These are phyloP conservation scores for bread wheat (Triticum aestivum) DNA, from an alignment of 176 grass and related monocot species.

Conservation along the genomic window DNA sequence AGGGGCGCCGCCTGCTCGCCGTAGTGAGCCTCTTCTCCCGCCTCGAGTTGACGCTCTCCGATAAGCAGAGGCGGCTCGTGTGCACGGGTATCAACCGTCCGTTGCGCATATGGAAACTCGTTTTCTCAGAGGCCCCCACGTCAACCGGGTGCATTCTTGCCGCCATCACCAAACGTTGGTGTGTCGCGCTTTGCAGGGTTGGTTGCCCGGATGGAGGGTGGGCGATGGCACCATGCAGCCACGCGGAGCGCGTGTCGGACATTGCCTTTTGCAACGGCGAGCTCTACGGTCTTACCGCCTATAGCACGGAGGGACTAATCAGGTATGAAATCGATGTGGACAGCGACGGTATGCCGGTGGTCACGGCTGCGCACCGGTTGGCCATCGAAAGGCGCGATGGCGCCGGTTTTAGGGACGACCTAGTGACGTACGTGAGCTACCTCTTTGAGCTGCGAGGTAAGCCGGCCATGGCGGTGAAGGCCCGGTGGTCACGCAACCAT, in stretches of 20 bases:
- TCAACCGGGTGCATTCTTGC: not conserved
- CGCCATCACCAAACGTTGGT: not conserved
- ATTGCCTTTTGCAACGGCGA: not conserved
- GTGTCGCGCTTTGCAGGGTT: not conserved
- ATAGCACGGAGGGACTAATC: not conserved
- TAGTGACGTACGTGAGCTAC: not conserved
- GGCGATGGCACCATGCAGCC: not conserved
- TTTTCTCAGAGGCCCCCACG: not conserved
- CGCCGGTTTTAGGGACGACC: not conserved
- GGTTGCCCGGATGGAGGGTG: not conserved
- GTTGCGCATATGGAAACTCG: not conserved
- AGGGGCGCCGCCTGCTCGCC: not conserved
- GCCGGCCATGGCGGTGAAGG: not conserved
- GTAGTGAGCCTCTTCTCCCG: not conserved
- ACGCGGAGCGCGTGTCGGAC: not conserved
- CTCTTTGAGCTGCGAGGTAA: not conserved
- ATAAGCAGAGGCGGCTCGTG: not conserved
- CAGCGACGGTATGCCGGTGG: not conserved
- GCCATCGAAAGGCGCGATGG: not conserved
- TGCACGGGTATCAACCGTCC: not conserved
- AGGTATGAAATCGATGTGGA: not conserved
- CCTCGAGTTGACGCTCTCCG: not conserved
- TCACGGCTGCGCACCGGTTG: not conserved
- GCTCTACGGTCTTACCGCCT: not conserved
- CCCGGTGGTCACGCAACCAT: not conserved